Evolutionary conservation across 1,284 basidiomycete species (phyloP), one percentile per base, ranked within the genome.

Genomic region (Rhodotorula sp.): DNA sequence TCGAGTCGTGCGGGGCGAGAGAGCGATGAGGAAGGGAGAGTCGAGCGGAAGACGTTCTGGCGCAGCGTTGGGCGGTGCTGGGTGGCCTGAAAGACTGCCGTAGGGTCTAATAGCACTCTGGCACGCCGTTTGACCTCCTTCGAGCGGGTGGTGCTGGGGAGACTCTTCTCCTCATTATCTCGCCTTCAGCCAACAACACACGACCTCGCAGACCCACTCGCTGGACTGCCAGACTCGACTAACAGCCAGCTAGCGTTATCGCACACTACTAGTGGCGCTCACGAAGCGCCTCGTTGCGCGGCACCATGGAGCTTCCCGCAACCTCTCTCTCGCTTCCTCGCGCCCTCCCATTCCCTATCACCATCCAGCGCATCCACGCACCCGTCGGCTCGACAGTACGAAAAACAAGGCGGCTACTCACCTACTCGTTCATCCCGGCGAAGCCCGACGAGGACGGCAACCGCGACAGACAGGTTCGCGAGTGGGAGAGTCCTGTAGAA

Each of bases 401-500:
- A 6, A 75, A 75, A 56, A 74, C 75, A 2, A 59, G 67, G 30
- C 30, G 64, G 11, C 56, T 77, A 22, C 67, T 77, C 61, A 72
- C 73, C 44, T 77, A 76, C 62, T 70, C 72, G 37, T 74, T 67
- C 52, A 9, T 66, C 3, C 58, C 65, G 13, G 30, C 24, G 22
- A 37, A 59, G 11, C 51, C 58, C 1, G 61, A 70, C 56, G 30
- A 52, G 8, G 63, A 72, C 5, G 64, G 66, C 22, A 83, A 69
- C 77, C 83, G 72, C 78, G 87, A 91, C 79, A 85, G 87, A 67
- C 86, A 89, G 73, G 90, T 91, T 77, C 90, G 90, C 68, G 89
- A 88, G 58, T 96, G 91, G 90, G 93, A 95, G 79, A 87, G 86
- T 59, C 85, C 90, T 31, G 83, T 94, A 44, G 89, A 91, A 72